Conservation (phyloP, 345 rosid species). For the Eucalyptus victrix region DNA sequence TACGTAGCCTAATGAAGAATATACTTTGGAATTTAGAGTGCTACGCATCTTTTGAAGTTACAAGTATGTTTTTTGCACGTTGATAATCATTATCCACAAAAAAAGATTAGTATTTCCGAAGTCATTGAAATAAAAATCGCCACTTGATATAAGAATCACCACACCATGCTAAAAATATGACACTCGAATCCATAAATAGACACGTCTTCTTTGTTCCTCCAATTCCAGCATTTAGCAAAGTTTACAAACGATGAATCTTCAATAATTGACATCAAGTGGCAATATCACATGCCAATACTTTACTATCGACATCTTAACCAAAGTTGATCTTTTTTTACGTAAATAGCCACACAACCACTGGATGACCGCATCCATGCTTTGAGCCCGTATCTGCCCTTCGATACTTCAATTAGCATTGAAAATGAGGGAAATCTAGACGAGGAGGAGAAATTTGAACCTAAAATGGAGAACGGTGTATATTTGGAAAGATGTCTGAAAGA, state of each 20-base stretch:
- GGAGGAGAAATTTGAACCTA: not conserved
- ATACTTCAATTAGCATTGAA: not conserved
- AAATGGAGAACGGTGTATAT: not conserved
- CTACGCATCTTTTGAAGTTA: too few species aligned
- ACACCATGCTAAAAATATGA: too few species aligned
- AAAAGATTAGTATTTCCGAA: too few species aligned
- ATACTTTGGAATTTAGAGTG: too few species aligned
- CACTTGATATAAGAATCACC: not conserved
- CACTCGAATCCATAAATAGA: not conserved
- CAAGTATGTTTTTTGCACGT: too few species aligned
- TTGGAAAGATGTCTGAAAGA: not conserved
- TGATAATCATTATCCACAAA: not conserved
- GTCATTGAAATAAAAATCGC: too few species aligned
- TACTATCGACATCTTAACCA: not conserved
- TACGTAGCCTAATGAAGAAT: too few species aligned
- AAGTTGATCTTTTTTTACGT: not conserved
- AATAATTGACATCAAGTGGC: not conserved
- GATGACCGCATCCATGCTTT: not conserved
- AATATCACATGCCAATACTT: not conserved
- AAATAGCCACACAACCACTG: not conserved
- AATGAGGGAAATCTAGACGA: not conserved
- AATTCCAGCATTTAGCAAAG: not conserved
- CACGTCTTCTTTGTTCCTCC: not conserved
- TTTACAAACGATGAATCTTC: not conserved
- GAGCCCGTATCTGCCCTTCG: not conserved